Percentiles rank a stretch among this genome's conserved stretches.
Conservation (phyloP, 2,329 filamentous ascomycete species). For the Aspergillus uvarum region DNA sequence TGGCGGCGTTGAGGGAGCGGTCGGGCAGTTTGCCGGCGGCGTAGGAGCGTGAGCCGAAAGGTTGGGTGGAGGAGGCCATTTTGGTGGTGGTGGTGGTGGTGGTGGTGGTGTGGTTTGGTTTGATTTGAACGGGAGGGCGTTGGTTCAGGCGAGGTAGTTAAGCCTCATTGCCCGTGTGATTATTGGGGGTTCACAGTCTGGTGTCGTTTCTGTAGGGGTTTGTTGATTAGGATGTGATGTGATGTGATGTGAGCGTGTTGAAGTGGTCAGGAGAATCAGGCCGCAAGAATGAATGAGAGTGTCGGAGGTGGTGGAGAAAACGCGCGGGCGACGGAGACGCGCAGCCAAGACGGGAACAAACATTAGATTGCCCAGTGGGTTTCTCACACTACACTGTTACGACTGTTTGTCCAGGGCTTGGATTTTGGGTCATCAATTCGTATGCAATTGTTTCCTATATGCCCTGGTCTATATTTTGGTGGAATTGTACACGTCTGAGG, state of each 20-base stretch:
- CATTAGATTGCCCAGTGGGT: neutral
- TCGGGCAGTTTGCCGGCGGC: constrained; percentile 56
- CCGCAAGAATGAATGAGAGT: neutral
- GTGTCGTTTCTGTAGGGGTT: no score
- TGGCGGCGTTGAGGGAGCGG: constrained; percentile 41
- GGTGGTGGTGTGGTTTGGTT: neutral
- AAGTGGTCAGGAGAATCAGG: neutral
- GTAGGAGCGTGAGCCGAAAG: constrained; percentile 56
- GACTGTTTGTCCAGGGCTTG: no score
- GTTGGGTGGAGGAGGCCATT: constrained; percentile 56
- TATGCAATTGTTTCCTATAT: neutral
- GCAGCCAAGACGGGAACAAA: neutral
- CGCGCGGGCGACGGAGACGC: neutral
- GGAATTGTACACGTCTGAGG: neutral
- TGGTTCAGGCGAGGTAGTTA: neutral
- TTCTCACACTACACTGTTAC: no score
- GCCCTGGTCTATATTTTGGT: no score
- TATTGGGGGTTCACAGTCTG: neutral
- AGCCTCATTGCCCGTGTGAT: neutral
- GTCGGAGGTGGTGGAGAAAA: neutral
- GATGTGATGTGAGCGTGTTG: neutral
- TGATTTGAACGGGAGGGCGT: neutral
- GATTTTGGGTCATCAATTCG: neutral
- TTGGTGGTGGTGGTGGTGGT: neutral
- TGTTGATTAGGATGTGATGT: no score